Evolutionary conservation across 2,329 filamentous ascomycete species (phyloP).

Genomic region (Talaromyces amestolkiae): DNA sequence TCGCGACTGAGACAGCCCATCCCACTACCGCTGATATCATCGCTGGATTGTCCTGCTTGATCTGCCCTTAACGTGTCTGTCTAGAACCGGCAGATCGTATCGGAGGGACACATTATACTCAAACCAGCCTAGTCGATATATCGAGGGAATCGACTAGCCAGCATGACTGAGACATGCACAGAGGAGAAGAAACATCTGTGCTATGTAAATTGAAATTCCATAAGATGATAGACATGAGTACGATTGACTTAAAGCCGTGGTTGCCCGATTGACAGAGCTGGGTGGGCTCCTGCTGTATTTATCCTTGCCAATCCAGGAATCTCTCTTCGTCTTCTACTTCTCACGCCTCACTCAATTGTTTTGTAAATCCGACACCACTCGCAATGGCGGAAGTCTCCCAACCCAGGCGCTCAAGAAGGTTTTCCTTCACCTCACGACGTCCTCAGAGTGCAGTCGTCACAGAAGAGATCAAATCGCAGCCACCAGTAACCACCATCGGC

Average conservation of each 20-base stretch:
- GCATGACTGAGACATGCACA: constrained; percentile 2
- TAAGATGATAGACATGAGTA: not conserved
- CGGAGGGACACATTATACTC: not conserved
- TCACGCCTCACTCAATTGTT: not conserved
- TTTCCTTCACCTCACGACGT: constrained; percentile 14
- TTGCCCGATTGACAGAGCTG: not conserved
- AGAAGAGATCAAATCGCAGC: not conserved
- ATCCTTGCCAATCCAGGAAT: not conserved
- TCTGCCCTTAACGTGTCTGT: not conserved
- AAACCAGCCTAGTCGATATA: not conserved
- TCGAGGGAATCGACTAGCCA: not conserved
- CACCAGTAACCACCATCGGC: constrained; percentile 15
- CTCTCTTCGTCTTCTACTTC: not conserved
- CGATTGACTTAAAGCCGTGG: not conserved
- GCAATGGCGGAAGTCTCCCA: not conserved
- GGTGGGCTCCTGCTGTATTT: not conserved
- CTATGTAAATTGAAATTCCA: not conserved
- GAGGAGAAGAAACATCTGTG: not conserved
- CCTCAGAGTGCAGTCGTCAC: not conserved
- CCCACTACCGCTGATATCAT: not conserved
- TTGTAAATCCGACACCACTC: not conserved
- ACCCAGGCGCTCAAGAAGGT: constrained; percentile 13
- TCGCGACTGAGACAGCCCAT: constrained; percentile 9
- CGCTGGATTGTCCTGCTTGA: not conserved
- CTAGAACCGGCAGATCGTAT: constrained; percentile 1